Base-by-base conservation (phyloP, 805 yeast genomes). In the Pichia rugopelliculosa region DNA sequence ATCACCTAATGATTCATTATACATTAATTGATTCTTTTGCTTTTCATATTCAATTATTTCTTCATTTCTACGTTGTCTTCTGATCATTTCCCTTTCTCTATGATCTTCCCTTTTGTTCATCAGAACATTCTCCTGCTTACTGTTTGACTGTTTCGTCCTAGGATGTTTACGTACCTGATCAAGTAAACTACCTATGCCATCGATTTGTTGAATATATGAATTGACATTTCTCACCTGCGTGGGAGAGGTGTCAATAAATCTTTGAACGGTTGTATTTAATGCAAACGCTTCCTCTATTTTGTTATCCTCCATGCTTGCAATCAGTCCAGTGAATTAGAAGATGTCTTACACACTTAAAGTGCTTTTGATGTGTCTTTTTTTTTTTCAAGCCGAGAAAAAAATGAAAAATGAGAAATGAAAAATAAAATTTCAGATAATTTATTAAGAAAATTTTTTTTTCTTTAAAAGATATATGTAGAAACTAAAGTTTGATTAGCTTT, bases 1-100 rank as follows among this genome's bases (percentile, higher is more conserved):
- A 59, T 88, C 95, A 1, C 84, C 84, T 18, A 42, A 39, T 11
- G 34, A 20, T 24, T 33, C 20, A 18, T 30, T 30, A 30, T 15
- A 23, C 8, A 15, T 22, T 17, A 21, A 21, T 12, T 15, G 5
- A 11, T 13, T 15, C 15, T 36, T 39, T 6, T 36, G 30, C 12
- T 27, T 34, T 36, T 45, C 44, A 17, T 45, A 45, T 13, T 18
- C 13, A 8, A 45, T 12, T 17, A 45, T n/a, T 30, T 41, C 36
- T 36, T 40, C 38, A 34, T 45, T 36, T 23, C 37, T 30, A 22
- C 17, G 33, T 44, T 45, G 30, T 27, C 33, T n/a, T 34, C 42
- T n/a, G 11, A 17, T n/a, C 17, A 13, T 21, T n/a, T 33, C 22
- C n/a, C 11, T 27, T 10, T 7, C 34, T 6, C 34, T 30, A 3